Evolutionary conservation across 108 stramenopile genomes (phyloP).

Genomic region (Pseudonitzschia delicatissima): DNA sequence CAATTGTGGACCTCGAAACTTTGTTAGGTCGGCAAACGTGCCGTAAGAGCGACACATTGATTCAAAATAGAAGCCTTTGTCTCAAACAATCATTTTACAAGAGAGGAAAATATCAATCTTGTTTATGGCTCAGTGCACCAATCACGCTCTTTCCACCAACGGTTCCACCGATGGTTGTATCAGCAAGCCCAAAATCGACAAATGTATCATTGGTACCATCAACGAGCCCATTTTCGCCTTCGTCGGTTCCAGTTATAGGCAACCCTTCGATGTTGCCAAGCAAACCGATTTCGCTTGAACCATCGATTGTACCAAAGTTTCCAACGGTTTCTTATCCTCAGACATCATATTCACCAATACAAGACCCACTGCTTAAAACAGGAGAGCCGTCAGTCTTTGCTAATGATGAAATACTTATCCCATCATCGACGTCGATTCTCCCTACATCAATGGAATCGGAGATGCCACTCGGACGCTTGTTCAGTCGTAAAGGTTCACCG

Average conservation of each 20-base stretch:
- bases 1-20: neutral
- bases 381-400: too few relatives aligned
- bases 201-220: neutral
- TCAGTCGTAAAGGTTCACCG: too few relatives aligned
- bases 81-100: neutral
- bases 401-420: too few relatives aligned
- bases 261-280: neutral
- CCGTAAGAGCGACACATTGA: neutral
- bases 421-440: too few relatives aligned
- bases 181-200: too few relatives aligned
- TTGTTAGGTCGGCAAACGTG: slow-evolving; percentile 3
- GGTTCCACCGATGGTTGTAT: neutral
- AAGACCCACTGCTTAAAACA: too few relatives aligned
- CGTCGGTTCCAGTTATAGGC: neutral
- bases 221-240: neutral
- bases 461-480: too few relatives aligned
- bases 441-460: too few relatives aligned
- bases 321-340: neutral
- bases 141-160: neutral
- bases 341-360: too few relatives aligned
- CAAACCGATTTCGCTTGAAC: neutral
- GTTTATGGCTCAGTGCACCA: neutral
- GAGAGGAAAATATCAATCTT: slow-evolving; percentile 2
- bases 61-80: neutral
- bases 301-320: neutral